Evolutionary conservation across 129 eudicot genomes (phyloP).

Genomic region (Deinandra increscens): DNA sequence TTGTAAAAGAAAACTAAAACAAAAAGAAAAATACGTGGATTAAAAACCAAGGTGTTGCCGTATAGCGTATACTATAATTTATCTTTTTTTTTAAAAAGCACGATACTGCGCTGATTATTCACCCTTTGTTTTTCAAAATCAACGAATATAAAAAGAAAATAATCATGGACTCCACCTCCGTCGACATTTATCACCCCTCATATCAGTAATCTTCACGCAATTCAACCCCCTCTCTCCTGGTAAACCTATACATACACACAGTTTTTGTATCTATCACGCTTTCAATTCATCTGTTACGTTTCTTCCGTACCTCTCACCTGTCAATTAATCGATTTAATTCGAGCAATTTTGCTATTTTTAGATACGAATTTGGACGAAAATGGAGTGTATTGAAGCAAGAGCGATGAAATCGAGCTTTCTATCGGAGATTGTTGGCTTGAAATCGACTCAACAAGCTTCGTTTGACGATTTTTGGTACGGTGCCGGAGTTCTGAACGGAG

Average conservation of each 20-base stretch:
- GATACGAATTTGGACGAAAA: slow-evolving; percentile 7
- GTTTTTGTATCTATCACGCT: slow-evolving; percentile 30
- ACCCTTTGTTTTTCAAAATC: background rate
- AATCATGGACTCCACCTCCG: slow-evolving; percentile 34
- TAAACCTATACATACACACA: slow-evolving; percentile 23
- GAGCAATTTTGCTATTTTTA: background rate
- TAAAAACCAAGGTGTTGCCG: too few relatives aligned
- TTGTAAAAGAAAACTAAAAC: too few relatives aligned
- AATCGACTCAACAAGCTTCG: slow-evolving; percentile 44
- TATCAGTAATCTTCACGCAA: slow-evolving; percentile 37
- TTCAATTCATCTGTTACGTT: slow-evolving; percentile 10
- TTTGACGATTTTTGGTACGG: slow-evolving; percentile 62
- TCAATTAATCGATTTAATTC: slow-evolving; percentile 6
- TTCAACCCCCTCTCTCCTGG: slow-evolving; percentile 26
- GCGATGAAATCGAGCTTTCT: slow-evolving; percentile 80
- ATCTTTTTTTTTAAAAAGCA: background rate
- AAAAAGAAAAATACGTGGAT: too few relatives aligned
- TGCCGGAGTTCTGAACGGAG: too few relatives aligned
- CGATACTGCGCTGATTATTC: background rate
- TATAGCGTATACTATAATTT: too few relatives aligned
- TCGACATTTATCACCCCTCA: slow-evolving; percentile 29
- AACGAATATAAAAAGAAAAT: slow-evolving; percentile 22
- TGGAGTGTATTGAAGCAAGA: slow-evolving; percentile 80
- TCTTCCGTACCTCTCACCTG: slow-evolving; percentile 14
- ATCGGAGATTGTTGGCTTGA: slow-evolving; percentile 43